Base-by-base conservation (phyloP, 768 basidiomycete genomes). In the Rhodotorula babjevae region DNA sequence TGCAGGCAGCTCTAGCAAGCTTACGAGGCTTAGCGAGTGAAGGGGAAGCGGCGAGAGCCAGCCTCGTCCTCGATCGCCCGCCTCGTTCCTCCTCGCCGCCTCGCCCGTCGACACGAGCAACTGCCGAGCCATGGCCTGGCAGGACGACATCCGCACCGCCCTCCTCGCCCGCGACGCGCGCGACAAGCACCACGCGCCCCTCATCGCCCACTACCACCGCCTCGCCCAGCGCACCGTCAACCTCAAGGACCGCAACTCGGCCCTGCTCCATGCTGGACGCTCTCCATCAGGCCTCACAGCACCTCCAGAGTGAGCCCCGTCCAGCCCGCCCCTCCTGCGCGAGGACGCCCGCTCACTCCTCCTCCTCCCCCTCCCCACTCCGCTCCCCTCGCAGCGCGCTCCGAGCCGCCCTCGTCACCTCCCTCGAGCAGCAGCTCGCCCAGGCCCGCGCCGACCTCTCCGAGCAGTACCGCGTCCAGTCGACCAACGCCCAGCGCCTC, bases 391-490 rank as follows among this genome's bases (percentile, higher is more conserved):
- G 89, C 92, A 36, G 89, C 36, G 58, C 58, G 25, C 25, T 94
- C 55, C 87, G 89, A 56, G 87, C 89, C 50, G 93, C 93, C 25
- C 92, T 95, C 81, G 87, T 94, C 81, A 84, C 88, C 1, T 96
- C 95, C 29, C 87, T 98, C 61, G 94, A 98, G 81, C 89, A 90
- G 9, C 93, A 97, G 79, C 90, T 98, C 80, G 92, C 92, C 4
- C 88, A 90, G 19, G 84, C 96, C 61, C 88, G 94, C 47, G 90
- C 91, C 77, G 95, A 98, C 81, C 85, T 97, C 62, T 92, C 94
- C 6, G 91, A 90, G 16, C 88, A 95, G 2, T 99, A 98, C 84
- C 94, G 95, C 81, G 91, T 92, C 0, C 94, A 98, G 74, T 91
- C 92, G 9, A 92, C 95, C 82, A 95, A 96, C 81, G 91, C 93